Evolutionary conservation across 805 yeast species (phyloP), one percentile per base, ranked within the genome.

Genomic region (Metschnikowia reukaufii): DNA sequence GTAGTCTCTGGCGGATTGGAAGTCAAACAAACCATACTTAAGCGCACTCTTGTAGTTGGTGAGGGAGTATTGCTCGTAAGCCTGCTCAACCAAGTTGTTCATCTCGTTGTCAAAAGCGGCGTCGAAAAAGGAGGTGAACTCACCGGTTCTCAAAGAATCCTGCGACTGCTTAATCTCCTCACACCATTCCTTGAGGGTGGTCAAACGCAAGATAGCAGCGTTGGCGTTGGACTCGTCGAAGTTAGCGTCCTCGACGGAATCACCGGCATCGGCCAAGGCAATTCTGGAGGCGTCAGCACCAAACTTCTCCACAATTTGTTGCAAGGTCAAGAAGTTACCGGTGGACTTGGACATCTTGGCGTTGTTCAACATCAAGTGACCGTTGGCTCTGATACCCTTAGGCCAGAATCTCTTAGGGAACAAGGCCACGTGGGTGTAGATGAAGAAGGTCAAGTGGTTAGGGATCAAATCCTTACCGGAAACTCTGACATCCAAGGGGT

Each of bases 231-330:
- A 74, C 73, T 94, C 99, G 62, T 94, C 99, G 63, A 94, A 88
- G 76, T 94, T 94, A 44, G 99, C 99, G 69, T 94, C 99, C 73
- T 94, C 99, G 57, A 90, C 82, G 36, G 94, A 77, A 66, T 94
- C 99, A 76, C 99, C 99, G 43, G 97, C 97, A 74, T 94, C 99
- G 38, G 98, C 99, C 55, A 94, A 75, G 4, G 99, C 97, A 66
- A 94, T 88, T 77, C 99, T 86, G 9, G 96, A 76, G 35, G 98
- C 97, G 68, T 94, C 99, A 42, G 98, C 96, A 68, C 99, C 99
- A 58, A 84, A 94, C 71, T 94, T 94, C 59, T 82, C 77, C 50
- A 84, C 84, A 65, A 86, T 79, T 67, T 94, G 89, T 59, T 83
- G 79, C 67, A 94, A 76, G 42, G 98, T 94, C 83, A 88, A 77